Evolutionary conservation across 768 basidiomycete genomes (phyloP).

Genomic region (Termitomyces sp.): DNA sequence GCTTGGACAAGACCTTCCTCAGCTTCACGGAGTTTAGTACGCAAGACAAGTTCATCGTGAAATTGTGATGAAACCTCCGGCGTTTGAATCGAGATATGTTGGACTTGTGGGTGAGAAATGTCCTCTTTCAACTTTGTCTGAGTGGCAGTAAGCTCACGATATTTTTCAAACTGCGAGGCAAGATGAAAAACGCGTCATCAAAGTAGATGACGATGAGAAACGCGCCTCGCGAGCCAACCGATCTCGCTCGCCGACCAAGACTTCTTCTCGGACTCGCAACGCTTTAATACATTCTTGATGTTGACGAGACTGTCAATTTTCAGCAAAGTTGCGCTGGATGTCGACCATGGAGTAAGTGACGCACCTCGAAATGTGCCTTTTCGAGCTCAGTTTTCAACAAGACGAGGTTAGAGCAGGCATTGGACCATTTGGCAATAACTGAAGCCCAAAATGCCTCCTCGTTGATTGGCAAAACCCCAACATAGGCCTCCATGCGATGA

Average conservation of each 20-base stretch:
- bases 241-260: background rate
- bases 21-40: constrained; percentile 18
- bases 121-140: background rate
- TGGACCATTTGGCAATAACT: constrained; percentile 31
- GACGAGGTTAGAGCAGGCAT: constrained; percentile 27
- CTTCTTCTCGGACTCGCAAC: background rate
- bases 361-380: constrained; percentile 14
- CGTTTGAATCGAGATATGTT: background rate
- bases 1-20: constrained; percentile 25
- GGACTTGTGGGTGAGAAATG: background rate
- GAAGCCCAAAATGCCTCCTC: constrained; percentile 29
- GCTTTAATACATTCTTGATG: background rate
- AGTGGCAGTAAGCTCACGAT: background rate
- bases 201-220: background rate
- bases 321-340: background rate
- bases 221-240: constrained; percentile 22
- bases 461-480: constrained; percentile 13
- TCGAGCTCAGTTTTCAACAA: constrained; percentile 27
- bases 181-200: background rate
- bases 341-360: background rate
- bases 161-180: constrained; percentile 1
- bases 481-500: background rate
- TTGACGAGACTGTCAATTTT: background rate
- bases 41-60: background rate
- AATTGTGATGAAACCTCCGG: background rate